These are phyloP conservation scores for Clitopilus passeckerianus DNA, from an alignment of 768 basidiomycete genomes.

Conservation along the genomic window DNA sequence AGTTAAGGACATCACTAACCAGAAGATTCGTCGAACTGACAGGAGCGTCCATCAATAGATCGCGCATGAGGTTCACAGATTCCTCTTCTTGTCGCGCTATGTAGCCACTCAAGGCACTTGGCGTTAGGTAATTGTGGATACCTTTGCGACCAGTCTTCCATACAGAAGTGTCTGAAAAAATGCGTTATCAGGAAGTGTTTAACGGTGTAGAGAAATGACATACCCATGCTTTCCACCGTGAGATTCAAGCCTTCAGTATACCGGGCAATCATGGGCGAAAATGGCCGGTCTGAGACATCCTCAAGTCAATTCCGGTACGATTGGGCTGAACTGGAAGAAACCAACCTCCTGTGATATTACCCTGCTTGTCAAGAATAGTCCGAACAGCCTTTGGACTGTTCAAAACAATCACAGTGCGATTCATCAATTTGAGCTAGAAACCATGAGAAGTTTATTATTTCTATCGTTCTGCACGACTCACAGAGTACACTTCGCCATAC, in stretches of 20 bases:
- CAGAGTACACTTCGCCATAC: neutral
- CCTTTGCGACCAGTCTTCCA: neutral
- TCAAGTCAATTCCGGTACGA: neutral
- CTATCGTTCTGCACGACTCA: neutral
- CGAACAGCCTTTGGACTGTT: neutral
- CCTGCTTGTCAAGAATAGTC: neutral
- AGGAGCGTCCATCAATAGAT: neutral
- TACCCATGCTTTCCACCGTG: neutral
- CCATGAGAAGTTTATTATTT: neutral
- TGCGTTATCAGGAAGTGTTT: no score
- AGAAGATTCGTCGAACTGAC: neutral
- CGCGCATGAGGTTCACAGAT: neutral
- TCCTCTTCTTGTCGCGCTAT: neutral
- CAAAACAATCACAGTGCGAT: neutral
- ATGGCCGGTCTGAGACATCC: neutral
- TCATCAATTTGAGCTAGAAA: neutral
- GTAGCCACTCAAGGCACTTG: neutral
- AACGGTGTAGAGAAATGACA: neutral
- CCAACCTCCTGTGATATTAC: neutral
- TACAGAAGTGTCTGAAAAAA: neutral
- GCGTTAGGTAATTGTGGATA: neutral
- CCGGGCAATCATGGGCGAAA: neutral
- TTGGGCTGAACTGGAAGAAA: no score
- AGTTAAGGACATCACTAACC: neutral
- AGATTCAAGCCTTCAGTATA: neutral